These are phyloP conservation scores for Apiospora phragmitis DNA, from an alignment of 2,329 filamentous ascomycete species.

Conservation along the genomic window DNA sequence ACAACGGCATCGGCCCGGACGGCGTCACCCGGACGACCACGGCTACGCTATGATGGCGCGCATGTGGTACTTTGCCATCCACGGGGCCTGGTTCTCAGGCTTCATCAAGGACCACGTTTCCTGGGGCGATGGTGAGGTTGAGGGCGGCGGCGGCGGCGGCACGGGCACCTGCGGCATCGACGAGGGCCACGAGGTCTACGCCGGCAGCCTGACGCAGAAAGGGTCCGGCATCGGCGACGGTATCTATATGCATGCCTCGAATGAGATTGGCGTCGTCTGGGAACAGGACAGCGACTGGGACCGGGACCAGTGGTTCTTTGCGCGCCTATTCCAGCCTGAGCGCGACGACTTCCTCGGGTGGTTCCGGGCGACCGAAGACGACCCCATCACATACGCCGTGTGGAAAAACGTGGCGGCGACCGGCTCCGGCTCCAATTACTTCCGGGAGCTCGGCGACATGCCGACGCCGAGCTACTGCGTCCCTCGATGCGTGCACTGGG, in stretches of 20 bases:
- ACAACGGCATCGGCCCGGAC: conserved; percentile 10
- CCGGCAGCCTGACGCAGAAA: conserved; percentile 27
- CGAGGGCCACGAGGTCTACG: conserved; percentile 14
- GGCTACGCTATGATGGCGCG: conserved; percentile 24
- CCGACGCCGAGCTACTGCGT: conserved; percentile 1
- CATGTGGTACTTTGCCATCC: conserved; percentile 17
- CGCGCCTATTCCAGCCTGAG: background rate
- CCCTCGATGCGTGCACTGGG: conserved; percentile 14
- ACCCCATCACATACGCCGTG: background rate
- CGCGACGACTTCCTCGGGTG: background rate
- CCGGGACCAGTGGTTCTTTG: conserved; percentile 25
- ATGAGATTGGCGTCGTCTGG: conserved; percentile 17
- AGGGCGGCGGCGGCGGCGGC: conserved; percentile 22
- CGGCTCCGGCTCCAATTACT: too few species aligned
- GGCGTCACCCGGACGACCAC: conserved; percentile 21
- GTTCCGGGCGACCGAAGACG: background rate
- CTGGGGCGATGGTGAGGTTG: conserved; percentile 14
- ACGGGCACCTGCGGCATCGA: conserved; percentile 15
- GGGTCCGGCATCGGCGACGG: conserved; percentile 31
- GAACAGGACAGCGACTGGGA: conserved; percentile 22
- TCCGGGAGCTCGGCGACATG: conserved; percentile 20
- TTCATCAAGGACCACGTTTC: conserved; percentile 14
- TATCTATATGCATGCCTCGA: conserved; percentile 26
- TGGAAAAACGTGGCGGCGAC: conserved; percentile 16
- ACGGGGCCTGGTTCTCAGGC: background rate